phyloP scores from a whole-genome alignment of 441 rosid species.

The Codiaeum variegatum region DNA sequence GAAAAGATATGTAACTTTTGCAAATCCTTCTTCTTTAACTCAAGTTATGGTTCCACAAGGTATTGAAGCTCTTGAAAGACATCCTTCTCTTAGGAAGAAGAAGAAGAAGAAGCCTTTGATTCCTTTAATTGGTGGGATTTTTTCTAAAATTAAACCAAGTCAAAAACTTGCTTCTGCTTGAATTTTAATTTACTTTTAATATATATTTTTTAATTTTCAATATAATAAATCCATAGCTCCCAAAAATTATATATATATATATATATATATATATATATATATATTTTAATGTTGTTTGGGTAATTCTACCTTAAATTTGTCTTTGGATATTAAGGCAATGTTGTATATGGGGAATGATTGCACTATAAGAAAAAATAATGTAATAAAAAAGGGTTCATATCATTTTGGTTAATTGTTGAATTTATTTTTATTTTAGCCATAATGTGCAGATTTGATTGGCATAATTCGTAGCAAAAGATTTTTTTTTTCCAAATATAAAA shows the following conservation, averaged over 20 bases:
- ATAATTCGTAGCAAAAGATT: too few species aligned
- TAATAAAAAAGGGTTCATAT: not conserved
- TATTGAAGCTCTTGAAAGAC: slow-evolving; percentile 51
- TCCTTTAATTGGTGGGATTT: slow-evolving; percentile 71
- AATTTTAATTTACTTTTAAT: not conserved
- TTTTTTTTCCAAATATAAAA: too few species aligned
- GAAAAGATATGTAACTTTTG: slow-evolving; percentile 32
- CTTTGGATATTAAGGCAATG: not conserved
- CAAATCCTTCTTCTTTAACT: slow-evolving; percentile 30
- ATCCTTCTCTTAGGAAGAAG: slow-evolving; percentile 67
- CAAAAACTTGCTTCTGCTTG: slow-evolving; percentile 25
- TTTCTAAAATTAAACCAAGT: slow-evolving; percentile 54
- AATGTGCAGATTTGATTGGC: too few species aligned
- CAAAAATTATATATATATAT: too few species aligned
- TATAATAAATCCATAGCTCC: not conserved
- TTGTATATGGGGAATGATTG: not conserved
- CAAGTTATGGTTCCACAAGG: slow-evolving; percentile 38
- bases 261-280: too few species aligned
- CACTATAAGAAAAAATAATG: not conserved
- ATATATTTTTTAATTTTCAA: not conserved
- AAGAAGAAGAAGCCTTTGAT: slow-evolving; percentile 74
- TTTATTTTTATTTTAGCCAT: too few species aligned
- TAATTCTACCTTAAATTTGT: not conserved
- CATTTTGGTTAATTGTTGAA: not conserved
- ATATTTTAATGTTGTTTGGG: not conserved